These are phyloP conservation scores for Leishmania mexicana DNA, from an alignment of 208 protist species.

Conservation along the genomic window DNA sequence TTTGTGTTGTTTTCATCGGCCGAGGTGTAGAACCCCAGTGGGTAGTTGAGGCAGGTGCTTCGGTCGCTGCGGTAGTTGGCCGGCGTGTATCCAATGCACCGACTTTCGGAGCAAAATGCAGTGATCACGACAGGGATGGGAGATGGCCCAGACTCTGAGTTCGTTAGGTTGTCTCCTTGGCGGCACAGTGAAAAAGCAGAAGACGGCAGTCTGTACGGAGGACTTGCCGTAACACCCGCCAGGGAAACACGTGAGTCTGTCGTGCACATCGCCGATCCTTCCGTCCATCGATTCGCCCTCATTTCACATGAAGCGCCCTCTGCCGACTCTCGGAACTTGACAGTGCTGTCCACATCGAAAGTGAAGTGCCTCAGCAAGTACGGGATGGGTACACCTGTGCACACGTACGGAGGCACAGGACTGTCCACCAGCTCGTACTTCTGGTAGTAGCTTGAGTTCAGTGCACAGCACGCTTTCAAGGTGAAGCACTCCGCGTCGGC, in stretches of 20 bases:
- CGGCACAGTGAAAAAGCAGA: conserved; percentile 14
- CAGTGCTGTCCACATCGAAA: conserved; percentile 2
- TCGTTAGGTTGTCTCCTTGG: conserved; percentile 7
- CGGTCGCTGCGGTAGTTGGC: conserved; percentile 27
- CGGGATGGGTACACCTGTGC: conserved; percentile 10
- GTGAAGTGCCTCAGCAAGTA: conserved; percentile 11
- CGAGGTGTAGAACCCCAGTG: conserved; percentile 28
- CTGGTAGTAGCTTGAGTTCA: conserved; percentile 19
- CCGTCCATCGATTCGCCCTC: background rate
- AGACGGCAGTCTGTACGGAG: conserved; percentile 12
- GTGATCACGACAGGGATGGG: conserved; percentile 13
- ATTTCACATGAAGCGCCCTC: background rate
- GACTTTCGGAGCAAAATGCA: conserved; percentile 15
- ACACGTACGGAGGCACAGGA: conserved; percentile 28
- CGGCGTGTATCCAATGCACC: conserved; percentile 22
- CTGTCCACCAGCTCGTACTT: conserved; percentile 30
- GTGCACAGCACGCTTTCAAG: conserved; percentile 21
- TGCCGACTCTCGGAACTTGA: background rate
- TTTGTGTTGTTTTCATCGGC: conserved; percentile 30
- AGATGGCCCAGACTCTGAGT: background rate
- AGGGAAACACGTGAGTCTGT: background rate
- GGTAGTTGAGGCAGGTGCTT: background rate
- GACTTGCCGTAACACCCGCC: background rate
- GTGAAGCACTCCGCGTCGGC: conserved; percentile 18
- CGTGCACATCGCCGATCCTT: background rate